These are phyloP conservation scores for Penicillium sp. DNA, from an alignment of 2,329 filamentous ascomycete species.

Conservation along the genomic window DNA sequence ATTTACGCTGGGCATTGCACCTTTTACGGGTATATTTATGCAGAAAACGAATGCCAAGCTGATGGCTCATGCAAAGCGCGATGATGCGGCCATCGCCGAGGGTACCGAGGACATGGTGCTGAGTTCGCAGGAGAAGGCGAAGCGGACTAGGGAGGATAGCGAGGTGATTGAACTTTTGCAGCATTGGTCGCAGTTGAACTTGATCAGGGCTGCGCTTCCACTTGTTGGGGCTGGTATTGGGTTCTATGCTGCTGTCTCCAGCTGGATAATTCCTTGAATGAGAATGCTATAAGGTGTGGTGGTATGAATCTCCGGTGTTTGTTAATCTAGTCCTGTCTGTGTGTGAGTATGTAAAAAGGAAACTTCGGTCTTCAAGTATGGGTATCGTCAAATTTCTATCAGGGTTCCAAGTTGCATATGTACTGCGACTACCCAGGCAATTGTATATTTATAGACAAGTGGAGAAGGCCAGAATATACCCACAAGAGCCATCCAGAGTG, in stretches of 20 bases:
- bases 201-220: slow-evolving; percentile 23
- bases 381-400: slow-evolving; percentile 16
- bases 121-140: slow-evolving; percentile 18
- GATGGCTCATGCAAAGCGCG: slow-evolving; percentile 22
- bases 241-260: slow-evolving; percentile 17
- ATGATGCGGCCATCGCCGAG: slow-evolving; percentile 24
- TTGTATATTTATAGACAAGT: slow-evolving; percentile 9
- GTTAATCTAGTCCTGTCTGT: neutral
- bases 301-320: neutral
- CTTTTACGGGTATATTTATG: slow-evolving; percentile 29
- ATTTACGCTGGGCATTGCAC: slow-evolving; percentile 24
- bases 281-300: neutral
- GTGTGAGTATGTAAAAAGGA: neutral
- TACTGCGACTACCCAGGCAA: neutral
- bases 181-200: slow-evolving; percentile 25
- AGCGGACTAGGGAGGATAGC: slow-evolving; percentile 19
- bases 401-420: neutral
- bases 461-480: neutral
- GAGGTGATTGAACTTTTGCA: slow-evolving; percentile 17
- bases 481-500: neutral
- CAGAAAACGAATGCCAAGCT: slow-evolving; percentile 25
- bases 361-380: neutral
- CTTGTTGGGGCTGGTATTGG: slow-evolving; percentile 26
- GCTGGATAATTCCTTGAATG: slow-evolving; percentile 1
- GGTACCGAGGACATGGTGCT: slow-evolving; percentile 18